Conservation (phyloP, 257 asterid species). For the Salvia hispanica region DNA sequence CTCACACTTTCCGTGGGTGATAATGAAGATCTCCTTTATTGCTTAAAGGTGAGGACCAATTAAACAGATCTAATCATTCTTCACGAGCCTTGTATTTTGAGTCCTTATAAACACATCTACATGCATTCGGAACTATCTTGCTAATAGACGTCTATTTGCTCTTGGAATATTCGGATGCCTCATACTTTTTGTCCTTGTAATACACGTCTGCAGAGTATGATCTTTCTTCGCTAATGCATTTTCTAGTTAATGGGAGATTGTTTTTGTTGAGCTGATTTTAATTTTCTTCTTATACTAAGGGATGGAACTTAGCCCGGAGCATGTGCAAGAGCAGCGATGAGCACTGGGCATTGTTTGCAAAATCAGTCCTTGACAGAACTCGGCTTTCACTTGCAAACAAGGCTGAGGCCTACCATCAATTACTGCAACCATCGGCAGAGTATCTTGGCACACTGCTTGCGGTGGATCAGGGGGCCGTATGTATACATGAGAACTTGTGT, state of each 20-base stretch:
- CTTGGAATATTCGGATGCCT: not conserved
- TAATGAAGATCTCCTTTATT: constrained; percentile 86
- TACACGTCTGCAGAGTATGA: not conserved
- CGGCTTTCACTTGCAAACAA: constrained; percentile 91
- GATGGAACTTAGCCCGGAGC: constrained; percentile 79
- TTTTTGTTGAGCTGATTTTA: constrained; percentile 20
- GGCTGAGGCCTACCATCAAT: constrained; percentile 81
- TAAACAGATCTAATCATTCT: constrained; percentile 20
- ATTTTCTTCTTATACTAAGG: constrained; percentile 52
- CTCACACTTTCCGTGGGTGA: constrained; percentile 80
- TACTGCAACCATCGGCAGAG: constrained; percentile 97
- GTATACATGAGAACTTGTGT: constrained; percentile 33
- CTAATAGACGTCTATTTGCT: not conserved
- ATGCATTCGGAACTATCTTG: not conserved
- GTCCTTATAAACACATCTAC: constrained; percentile 4
- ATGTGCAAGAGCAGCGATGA: constrained; percentile 63
- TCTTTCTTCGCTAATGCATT: constrained; percentile 18
- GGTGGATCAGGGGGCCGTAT: constrained; percentile 87
- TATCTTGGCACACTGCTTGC: constrained; percentile 90
- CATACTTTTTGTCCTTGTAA: not conserved
- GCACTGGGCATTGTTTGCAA: constrained; percentile 90
- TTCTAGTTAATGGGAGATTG: not conserved
- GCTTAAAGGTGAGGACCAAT: constrained; percentile 75
- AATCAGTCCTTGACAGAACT: constrained; percentile 91
- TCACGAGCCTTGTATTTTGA: constrained; percentile 16